These are phyloP conservation scores for Hypoxylon subgilvum DNA, from an alignment of 495 filamentous ascomycete genomes.

Conservation along the genomic window DNA sequence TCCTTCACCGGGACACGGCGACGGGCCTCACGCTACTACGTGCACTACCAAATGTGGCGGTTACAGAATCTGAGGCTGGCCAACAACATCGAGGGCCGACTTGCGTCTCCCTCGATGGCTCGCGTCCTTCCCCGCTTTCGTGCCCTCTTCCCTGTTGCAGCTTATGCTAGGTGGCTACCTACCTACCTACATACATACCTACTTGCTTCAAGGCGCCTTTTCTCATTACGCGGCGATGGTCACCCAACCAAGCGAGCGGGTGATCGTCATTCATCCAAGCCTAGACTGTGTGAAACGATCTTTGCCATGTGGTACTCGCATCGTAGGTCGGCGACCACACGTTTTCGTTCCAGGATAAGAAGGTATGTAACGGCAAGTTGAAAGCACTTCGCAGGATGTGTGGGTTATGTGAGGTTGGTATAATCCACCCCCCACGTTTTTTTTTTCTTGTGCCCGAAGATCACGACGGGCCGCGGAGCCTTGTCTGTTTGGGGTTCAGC, in stretches of 20 bases:
- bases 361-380: constrained; percentile 21
- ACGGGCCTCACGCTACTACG: no score
- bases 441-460: background rate
- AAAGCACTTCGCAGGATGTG: background rate
- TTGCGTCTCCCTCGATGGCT: background rate
- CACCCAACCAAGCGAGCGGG: constrained; percentile 1
- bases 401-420: background rate
- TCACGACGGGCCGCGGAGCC: constrained; percentile 7
- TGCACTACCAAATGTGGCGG: constrained; percentile 11
- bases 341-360: constrained; percentile 23
- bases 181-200: no score
- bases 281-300: constrained; percentile 2
- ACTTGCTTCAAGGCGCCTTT: background rate
- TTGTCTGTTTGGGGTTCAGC: constrained; percentile 25
- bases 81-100: no score
- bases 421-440: no score
- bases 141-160: background rate
- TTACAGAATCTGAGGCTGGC: constrained; percentile 23
- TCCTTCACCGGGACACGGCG: constrained; percentile 25
- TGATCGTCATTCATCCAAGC: constrained; percentile 9
- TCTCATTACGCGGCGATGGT: constrained; percentile 7
- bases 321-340: constrained; percentile 19
- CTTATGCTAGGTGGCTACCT: background rate
- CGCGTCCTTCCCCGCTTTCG: background rate
- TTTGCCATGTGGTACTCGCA: background rate